These are phyloP conservation scores for Aspergillus sp. DNA, from an alignment of 2,329 filamentous ascomycete genomes.

Conservation along the genomic window DNA sequence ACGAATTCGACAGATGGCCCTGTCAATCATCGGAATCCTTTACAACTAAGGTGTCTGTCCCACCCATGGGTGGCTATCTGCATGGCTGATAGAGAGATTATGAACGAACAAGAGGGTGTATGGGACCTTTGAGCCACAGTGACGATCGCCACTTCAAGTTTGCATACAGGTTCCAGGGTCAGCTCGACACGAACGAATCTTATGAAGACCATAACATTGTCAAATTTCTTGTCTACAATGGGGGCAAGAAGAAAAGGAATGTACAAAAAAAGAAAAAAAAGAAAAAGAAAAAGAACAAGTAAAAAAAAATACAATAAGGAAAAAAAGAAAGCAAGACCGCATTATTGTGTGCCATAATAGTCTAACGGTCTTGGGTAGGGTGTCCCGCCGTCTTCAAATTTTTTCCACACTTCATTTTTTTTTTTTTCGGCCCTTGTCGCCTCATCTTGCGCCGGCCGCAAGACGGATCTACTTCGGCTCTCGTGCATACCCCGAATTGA, in stretches of 20 bases:
- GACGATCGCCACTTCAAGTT: constrained; percentile 3
- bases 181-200: not conserved
- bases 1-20: constrained; percentile 15
- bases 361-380: not conserved
- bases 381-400: not conserved
- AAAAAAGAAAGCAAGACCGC: not conserved
- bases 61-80: constrained; percentile 6
- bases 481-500: constrained; percentile 1
- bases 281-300: no score
- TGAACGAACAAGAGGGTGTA: constrained; percentile 9
- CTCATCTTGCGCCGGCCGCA: not conserved
- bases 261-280: no score
- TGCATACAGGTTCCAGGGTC: not conserved
- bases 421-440: not conserved
- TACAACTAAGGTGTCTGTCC: not conserved
- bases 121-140: constrained; percentile 6
- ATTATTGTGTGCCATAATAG: not conserved
- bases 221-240: not conserved
- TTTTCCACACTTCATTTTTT: not conserved
- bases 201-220: not conserved
- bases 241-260: no score
- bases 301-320: not conserved
- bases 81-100: constrained; percentile 15
- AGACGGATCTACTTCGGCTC: constrained; percentile 10
- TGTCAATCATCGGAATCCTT: not conserved